phyloP scores from a whole-genome alignment of 768 basidiomycete species.

The Cyathus striatus region DNA sequence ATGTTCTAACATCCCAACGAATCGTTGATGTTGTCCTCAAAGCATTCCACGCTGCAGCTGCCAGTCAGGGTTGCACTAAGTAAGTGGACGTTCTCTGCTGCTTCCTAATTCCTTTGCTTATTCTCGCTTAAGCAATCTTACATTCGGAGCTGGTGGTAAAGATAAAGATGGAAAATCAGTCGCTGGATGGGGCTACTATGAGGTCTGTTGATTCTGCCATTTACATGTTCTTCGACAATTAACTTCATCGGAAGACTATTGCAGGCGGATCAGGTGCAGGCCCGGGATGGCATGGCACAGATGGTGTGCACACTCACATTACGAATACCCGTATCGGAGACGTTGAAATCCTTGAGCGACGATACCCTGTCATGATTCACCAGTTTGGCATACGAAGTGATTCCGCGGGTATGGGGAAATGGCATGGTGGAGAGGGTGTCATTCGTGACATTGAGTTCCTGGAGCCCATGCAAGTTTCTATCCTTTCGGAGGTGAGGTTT shows the following conservation, averaged over 20 bases:
- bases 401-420: constrained; percentile 69
- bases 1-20: constrained; percentile 88
- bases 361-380: constrained; percentile 88
- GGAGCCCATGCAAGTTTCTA: constrained; percentile 80
- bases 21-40: constrained; percentile 92
- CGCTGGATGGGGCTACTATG: constrained; percentile 89
- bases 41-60: constrained; percentile 88
- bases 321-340: constrained; percentile 93
- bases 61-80: constrained; percentile 94
- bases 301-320: constrained; percentile 91
- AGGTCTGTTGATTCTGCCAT: constrained; percentile 34
- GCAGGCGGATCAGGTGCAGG: constrained; percentile 94
- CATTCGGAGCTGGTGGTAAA: constrained; percentile 88
- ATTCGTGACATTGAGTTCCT: constrained; percentile 79
- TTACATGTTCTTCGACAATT: constrained; percentile 6
- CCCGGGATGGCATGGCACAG: constrained; percentile 84
- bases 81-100: constrained; percentile 26
- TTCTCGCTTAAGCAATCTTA: constrained; percentile 61
- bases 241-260: constrained; percentile 57
- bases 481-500: constrained; percentile 69
- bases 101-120: constrained; percentile 3
- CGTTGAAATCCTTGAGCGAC: constrained; percentile 87
- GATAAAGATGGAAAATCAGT: constrained; percentile 68
- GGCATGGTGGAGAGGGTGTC: constrained; percentile 80
- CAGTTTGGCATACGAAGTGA: constrained; percentile 71